These are phyloP conservation scores for Rhodotorula toruloides DNA, from an alignment of 768 basidiomycete species.

Conservation along the genomic window DNA sequence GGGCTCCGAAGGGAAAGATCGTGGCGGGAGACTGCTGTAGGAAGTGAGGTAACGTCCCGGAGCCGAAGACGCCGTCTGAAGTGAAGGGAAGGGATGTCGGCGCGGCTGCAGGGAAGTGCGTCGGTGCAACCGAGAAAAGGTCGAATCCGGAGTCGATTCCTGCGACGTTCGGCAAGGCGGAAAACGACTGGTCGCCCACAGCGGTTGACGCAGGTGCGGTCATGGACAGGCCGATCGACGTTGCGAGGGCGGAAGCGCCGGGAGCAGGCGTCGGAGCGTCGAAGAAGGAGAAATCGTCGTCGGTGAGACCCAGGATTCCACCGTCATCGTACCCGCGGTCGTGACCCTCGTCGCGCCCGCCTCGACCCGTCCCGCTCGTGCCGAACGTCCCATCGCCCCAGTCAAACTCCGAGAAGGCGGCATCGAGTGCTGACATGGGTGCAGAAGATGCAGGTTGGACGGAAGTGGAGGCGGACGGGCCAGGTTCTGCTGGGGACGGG, in stretches of 20 bases:
- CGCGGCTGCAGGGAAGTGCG: not conserved
- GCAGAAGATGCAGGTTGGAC: not conserved
- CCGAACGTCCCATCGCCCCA: slow-evolving; percentile 36
- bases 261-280: slow-evolving; percentile 19
- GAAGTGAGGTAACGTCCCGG: not conserved
- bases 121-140: not conserved
- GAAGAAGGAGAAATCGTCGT: slow-evolving; percentile 40
- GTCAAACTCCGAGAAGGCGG: slow-evolving; percentile 24
- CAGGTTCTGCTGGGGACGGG: slow-evolving; percentile 21
- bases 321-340: slow-evolving; percentile 27
- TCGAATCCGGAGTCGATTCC: not conserved
- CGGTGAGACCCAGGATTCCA: slow-evolving; percentile 30
- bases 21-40: not conserved
- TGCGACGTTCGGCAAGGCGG: not conserved
- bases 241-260: not conserved
- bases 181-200: not conserved
- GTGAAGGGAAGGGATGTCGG: too few relatives aligned
- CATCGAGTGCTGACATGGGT: slow-evolving; percentile 26
- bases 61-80: not conserved
- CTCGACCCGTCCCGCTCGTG: not conserved
- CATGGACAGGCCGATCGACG: not conserved
- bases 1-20: not conserved
- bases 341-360: not conserved
- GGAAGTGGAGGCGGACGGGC: not conserved
- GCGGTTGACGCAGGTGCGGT: not conserved